Base-by-base conservation (phyloP, 2,329 filamentous ascomycete species). In the Colletotrichum phormii region DNA sequence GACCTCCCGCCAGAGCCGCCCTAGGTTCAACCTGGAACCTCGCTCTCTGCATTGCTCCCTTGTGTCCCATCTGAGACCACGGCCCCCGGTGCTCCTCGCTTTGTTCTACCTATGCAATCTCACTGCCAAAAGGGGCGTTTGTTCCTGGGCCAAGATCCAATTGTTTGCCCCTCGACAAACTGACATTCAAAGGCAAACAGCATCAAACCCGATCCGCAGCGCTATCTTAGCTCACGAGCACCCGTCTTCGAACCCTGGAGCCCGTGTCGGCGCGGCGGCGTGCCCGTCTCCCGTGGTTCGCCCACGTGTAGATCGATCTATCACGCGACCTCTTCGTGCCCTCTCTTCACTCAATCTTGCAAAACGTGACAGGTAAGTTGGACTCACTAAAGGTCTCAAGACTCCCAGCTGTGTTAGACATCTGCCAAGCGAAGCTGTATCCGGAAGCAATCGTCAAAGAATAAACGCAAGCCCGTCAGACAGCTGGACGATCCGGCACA, bases 1-100 rank as follows among this genome's bases (percentile, higher is more conserved):
- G 51, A 67, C 26, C 35, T 59, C 59, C 65, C 59, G 64, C 53
- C 65, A 26, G 12, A 54, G 9, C 42, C 53, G 70, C 33, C 42
- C 69, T 15, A 35, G 65, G 65, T 53, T 15, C 24, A 59, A 58
- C 70, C 65, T 31, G 18, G 70, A 8, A 58, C 5, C 15, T 29
- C 7, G 3, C 26, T 51, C n/a, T 22, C n/a, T 22, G 15, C 46
- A 59, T 35, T 42, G 42, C 42, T 35, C 1, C 37, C n/a, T 13
- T 51, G 35, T 33, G 68, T 35, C 1, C 37, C n/a, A 24, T 57
- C 37, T 46, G 68, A 62, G 49, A 42, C 35, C 9, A 12, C 18
- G 31, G 22, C 26, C 29, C 24, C 33, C 9, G 22, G 13, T 13
- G 1, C 58, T n/a, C 53, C 11, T 68, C 53, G 58, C 35, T 51